phyloP scores from a whole-genome alignment of 2,329 filamentous ascomycete species.

The Fusarium praegraminearum region DNA sequence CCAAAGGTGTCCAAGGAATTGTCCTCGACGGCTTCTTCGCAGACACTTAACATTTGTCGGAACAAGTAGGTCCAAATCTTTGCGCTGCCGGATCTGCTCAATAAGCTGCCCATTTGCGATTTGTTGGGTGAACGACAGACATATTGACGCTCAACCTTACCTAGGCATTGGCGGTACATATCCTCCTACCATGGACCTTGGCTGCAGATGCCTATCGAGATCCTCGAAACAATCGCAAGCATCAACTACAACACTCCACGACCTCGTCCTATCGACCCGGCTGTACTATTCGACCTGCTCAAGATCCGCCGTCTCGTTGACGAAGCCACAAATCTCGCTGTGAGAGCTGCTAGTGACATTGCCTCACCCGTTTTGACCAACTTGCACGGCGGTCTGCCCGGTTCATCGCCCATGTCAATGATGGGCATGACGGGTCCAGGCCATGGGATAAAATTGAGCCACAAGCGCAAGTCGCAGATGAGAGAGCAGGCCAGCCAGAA shows the following conservation, averaged over 20 bases:
- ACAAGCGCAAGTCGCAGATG: slow-evolving; percentile 82
- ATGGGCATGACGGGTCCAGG: slow-evolving; percentile 59
- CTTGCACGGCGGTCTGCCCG: slow-evolving; percentile 57
- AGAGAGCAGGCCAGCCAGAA: slow-evolving; percentile 83
- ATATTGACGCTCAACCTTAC: slow-evolving; percentile 29
- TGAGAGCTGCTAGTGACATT: slow-evolving; percentile 80
- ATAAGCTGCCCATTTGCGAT: slow-evolving; percentile 5
- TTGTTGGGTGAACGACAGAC: not conserved
- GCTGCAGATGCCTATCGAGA: slow-evolving; percentile 82
- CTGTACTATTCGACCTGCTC: slow-evolving; percentile 84
- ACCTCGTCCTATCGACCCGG: slow-evolving; percentile 81
- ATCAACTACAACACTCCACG: slow-evolving; percentile 82
- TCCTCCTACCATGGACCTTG: slow-evolving; percentile 86
- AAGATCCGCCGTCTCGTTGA: slow-evolving; percentile 85
- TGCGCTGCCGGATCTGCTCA: slow-evolving; percentile 7
- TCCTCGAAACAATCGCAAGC: slow-evolving; percentile 82
- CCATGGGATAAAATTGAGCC: slow-evolving; percentile 75
- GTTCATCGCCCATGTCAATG: slow-evolving; percentile 34
- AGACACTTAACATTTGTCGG: slow-evolving; percentile 60
- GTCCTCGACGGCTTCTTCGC: slow-evolving; percentile 17
- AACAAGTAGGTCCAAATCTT: slow-evolving; percentile 69
- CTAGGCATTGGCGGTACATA: slow-evolving; percentile 86
- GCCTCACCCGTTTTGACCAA: slow-evolving; percentile 73
- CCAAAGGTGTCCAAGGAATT: slow-evolving; percentile 22
- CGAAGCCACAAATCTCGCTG: slow-evolving; percentile 81